Conservation (phyloP, 2,329 filamentous ascomycete species). For the Fusarium transvaalense region DNA sequence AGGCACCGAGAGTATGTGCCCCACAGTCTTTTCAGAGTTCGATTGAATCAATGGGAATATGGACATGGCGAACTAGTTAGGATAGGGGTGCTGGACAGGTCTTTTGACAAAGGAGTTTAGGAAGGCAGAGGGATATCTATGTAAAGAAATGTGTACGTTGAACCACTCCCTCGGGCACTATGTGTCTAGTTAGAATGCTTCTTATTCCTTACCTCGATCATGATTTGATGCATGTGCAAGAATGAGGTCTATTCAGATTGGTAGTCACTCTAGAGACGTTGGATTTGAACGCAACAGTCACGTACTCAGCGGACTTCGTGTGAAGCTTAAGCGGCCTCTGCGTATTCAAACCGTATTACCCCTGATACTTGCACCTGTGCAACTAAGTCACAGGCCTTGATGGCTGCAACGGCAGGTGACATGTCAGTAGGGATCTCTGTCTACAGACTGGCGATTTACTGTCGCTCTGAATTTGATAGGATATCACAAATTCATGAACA, state of each 20-base stretch:
- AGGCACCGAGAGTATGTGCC: neutral
- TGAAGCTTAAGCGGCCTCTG: neutral
- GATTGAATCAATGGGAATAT: conserved; percentile 2
- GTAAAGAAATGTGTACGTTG: conserved; percentile 5
- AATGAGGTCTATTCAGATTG: neutral
- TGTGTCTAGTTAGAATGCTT: neutral
- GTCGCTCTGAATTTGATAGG: conserved; percentile 1
- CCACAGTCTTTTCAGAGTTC: neutral
- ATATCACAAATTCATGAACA: neutral
- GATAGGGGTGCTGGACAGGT: neutral
- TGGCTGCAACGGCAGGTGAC: conserved; percentile 1
- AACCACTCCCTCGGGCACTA: neutral
- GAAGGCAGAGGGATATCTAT: neutral
- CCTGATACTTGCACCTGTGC: conserved; percentile 26
- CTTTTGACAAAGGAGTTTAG: conserved; percentile 14
- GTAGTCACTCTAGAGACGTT: neutral
- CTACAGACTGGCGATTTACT: neutral
- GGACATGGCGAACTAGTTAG: conserved; percentile 8
- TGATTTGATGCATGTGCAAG: neutral
- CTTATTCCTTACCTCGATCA: neutral
- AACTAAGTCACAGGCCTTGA: neutral
- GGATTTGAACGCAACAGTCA: neutral
- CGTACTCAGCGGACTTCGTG: neutral
- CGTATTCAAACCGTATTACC: conserved; percentile 17
- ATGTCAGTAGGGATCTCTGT: neutral